Evolutionary conservation across 306 rosid genomes (phyloP), one percentile per base, ranked within the genome.

Genomic region (Crataegus laevigata): DNA sequence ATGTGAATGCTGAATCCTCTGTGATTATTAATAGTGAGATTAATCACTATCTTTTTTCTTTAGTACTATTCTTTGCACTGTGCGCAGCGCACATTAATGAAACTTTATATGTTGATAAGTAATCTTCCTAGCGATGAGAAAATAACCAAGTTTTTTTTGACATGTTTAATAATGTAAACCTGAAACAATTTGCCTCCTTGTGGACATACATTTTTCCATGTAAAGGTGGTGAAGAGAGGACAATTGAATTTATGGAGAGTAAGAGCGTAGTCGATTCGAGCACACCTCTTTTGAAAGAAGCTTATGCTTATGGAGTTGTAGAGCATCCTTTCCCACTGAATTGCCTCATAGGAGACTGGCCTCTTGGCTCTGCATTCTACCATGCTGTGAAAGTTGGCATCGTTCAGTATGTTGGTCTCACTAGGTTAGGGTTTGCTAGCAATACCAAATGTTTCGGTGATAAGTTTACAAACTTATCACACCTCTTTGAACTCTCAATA

Each of bases 321-420:
- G 98, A 89, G 83, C 99, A 96, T 84, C 97, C 99, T 50, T 96
- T 96, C 77, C 99, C 99, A 21, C 84, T 96, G 73, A 96, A 96
- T 79, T 92, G 87, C 61, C 65, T 85, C 64, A 45, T 96, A 78
- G 82, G 92, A 81, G 91, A 88, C 80, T 96, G 99, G 99, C 73
- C 83, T 83, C 98, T 96, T 84, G 99, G 99, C 59, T 80, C 90
- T n/a, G 87, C 88, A 74, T 96, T 96, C 89, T 96, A 96, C 85
- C 75, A 96, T 83, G 89, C 97, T 42, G 99, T 96, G 90, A 96
- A 96, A 90, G 83, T 96, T 72, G 99, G 99, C 89, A 92, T 96
- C 6, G 99, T 96, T 73, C 99, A 96, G 86, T 96, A n/a, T n/a
- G n/a, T n/a, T n/a, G n/a, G n/a, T n/a, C n/a, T n/a, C n/a, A n/a